phyloP scores from a whole-genome alignment of 116 monocot genomes.

The Papilionanthe hybrid region DNA sequence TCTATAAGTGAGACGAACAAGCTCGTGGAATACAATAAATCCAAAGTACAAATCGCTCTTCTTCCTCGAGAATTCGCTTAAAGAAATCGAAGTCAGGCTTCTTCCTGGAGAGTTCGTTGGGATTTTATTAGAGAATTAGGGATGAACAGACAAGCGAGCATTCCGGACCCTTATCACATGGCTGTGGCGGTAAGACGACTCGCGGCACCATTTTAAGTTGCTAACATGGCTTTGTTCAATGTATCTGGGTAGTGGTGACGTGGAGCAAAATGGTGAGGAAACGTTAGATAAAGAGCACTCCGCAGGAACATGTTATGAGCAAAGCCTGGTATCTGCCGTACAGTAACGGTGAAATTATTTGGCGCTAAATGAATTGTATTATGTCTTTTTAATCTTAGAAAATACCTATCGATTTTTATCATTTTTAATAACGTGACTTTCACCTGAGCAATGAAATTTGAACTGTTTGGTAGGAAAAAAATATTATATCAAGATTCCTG shows the following conservation, averaged over 20 bases:
- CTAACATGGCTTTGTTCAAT: neutral
- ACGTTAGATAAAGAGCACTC: too few species aligned
- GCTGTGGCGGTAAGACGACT: neutral
- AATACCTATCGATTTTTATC: too few species aligned
- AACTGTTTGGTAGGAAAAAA: too few species aligned
- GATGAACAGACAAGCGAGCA: neutral
- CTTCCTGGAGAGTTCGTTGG: neutral
- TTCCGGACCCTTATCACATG: neutral
- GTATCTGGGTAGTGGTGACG: neutral
- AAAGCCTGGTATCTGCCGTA: too few species aligned
- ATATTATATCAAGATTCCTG: too few species aligned
- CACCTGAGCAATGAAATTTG: too few species aligned
- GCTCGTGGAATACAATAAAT: neutral
- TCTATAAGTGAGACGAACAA: neutral
- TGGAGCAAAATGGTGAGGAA: too few species aligned
- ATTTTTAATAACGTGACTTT: too few species aligned
- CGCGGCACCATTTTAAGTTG: neutral
- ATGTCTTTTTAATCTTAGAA: too few species aligned
- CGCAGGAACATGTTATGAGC: too few species aligned
- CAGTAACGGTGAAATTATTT: too few species aligned
- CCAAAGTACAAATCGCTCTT: neutral
- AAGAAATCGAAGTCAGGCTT: slow-evolving; percentile 10
- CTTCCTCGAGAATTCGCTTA: neutral
- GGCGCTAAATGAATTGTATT: too few species aligned
- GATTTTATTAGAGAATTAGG: neutral